Base-by-base conservation (phyloP, 495 filamentous ascomycete genomes). In the Talaromyces stipitatus region DNA sequence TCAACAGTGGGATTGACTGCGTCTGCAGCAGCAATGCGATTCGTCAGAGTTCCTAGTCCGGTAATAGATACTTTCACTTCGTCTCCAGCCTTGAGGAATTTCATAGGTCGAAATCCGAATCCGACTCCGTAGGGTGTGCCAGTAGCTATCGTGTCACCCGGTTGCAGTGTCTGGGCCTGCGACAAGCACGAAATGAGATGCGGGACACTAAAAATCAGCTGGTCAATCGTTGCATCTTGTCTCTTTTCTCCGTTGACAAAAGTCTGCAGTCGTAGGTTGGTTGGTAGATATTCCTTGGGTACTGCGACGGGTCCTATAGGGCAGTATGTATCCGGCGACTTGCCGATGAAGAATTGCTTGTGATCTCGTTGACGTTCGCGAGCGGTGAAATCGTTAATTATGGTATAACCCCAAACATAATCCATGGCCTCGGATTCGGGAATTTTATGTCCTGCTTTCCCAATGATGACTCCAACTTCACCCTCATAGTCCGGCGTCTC, bases 141-240 rank as follows among this genome's bases (percentile, higher is more conserved):
- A 24, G 88, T 90, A 55, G 88, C 88, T 50, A 91, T 85, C 18
- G 89, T 45, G 67, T 90, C 86, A 1, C 88, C 88, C 3, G 80
- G 82, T 50, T 87, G 64, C 23, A 90, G 64, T 5, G 87, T 90
- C 27, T 82, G 85, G 27, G 83, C 86, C 59, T 79, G 81, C 56
- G 79, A 84, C 26, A 92, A 67, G 59, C 86, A 84, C 0, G 78
- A 68, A 58, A 91, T 83, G 1, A 84, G 84, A 62, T 82, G 74
- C 24, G 76, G 81, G 18, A 90, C 80, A 50, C 75, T 74, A 67
- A 90, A 92, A 30, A 91, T 85, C 76, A 88, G 82, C 62, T 90
- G 86, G 3, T 67, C 68, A 1, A 85, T 88, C 38, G 67, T 82
- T 32, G 76, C 81, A 46, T 87, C 77, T 69, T 92, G 88, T 4